Base-by-base conservation (phyloP, 2,329 filamentous ascomycete species). In the Botrytis hyacinthi region DNA sequence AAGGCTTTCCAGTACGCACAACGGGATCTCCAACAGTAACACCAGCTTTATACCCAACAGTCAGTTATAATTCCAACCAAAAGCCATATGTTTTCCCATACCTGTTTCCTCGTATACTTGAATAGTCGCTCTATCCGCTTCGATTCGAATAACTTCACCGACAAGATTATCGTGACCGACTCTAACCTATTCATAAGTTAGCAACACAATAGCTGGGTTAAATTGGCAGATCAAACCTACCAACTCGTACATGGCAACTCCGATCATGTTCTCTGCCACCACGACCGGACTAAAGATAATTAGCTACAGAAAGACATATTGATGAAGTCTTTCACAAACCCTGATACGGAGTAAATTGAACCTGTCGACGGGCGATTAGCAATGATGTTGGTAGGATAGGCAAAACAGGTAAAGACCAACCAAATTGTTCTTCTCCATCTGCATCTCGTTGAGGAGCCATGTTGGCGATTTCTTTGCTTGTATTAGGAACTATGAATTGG, bases 51-150 rank as follows among this genome's bases (percentile, higher is more conserved):
- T 44, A 72, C 32, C 62, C 62, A 54, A 48, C 69, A 57, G 62
- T 72, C 71, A 72, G 71, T 67, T 44, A 60, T 32, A 18, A 18
- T 29, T 60, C 14, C 51, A 60, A 37, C 16, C 40, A 18, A 12
- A 32, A 46, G 18, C 37, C 51, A 22, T 20, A 22, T 44, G 20
- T 37, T 5, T 20, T 67, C 26, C 76, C 88, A 76, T 88, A 97
- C 94, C 94, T 79, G 96, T 99, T 86, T 99, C 96, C 84, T 99
- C 96, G 87, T 99, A 99, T 78, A 99, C 96, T 86, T 99, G 96
- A 79, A 99, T 97, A 68, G 95, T 97, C 79, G 94, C 95, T 85
- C 95, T 97, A 84, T 99, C 96, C 83, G 87, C 92, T 81, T 93
- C 96, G 85, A 99, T 97, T 83, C 96, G 93, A 87, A 99, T 99